Evolutionary conservation across 176 grass and related monocot genomes (phyloP).

Genomic region (Zea mays): Zm-B73-REFERENCE-NAM-5.0 NC_050101.1:166914501-166915000

Average conservation of each 20-base stretch:
- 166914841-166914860: background rate
- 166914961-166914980: too few relatives aligned
- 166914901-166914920: too few relatives aligned
- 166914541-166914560: background rate
- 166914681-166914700: background rate
- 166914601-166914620: background rate
- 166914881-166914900: too few relatives aligned
- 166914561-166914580: constrained; percentile 32
- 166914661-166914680: too few relatives aligned
- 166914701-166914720: background rate
- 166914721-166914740: background rate
- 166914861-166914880: too few relatives aligned
- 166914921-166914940: too few relatives aligned
- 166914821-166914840: constrained; percentile 10
- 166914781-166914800: constrained; percentile 12
- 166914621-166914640: too few relatives aligned
- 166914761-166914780: constrained; percentile 21
- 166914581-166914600: constrained; percentile 4
- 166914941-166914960: too few relatives aligned
- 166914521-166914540: constrained; percentile 8
- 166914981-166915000: too few relatives aligned
- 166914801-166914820: constrained; percentile 25
- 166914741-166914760: constrained; percentile 42
- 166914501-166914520: constrained; percentile 11
- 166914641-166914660: too few relatives aligned